Evolutionary conservation across 441 rosid species (phyloP), one percentile per base, ranked within the genome.

Genomic region (Hura crepitans): DNA sequence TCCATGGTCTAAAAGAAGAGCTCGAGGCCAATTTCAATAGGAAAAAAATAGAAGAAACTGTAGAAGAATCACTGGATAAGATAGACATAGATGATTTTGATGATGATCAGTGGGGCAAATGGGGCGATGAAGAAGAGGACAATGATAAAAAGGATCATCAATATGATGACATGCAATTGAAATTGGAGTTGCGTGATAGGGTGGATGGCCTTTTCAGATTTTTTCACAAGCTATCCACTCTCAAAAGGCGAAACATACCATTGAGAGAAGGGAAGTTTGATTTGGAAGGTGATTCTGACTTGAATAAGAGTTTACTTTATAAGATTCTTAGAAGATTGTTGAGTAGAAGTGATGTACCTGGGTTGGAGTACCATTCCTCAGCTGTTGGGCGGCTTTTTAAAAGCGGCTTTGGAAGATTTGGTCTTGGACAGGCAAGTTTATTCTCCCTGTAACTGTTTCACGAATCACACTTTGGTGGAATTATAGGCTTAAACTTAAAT

Each of bases 331-430:
- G 84, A 33, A 86, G 80, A 65, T 77, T 90, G 65, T 72, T 94
- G 78, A 74, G 79, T 79, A 94, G 86, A 81, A 51, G 73, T 8
- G 92, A 90, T 70, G 70, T 94, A 31, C 87, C 89, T 2, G 90
- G 96, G 28, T 80, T 91, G 86, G 91, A 89, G 83, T 88, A 89
- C 72, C 98, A 94, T 85, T 94, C 98, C 27, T 91, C 98, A 46
- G 81, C 98, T 2, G 96, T 94, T 10, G 98, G 98, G 15, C 82
- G 98, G 65, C 87, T 94, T 76, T 84, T 94, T 77, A 94, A 94
- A 85, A 94, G 96, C 51, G 96, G 98, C 9, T 94, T 94, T 65
- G 97, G 97, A 71, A 86, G 98, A 82, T 89, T 94, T 78, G 98
- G 98, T 71, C 89, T 94, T 57, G 94, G 96, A 66, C 97, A 91